Conservation (phyloP, 2,329 filamentous ascomycete genomes). For the Botrytis tulipae region DNA sequence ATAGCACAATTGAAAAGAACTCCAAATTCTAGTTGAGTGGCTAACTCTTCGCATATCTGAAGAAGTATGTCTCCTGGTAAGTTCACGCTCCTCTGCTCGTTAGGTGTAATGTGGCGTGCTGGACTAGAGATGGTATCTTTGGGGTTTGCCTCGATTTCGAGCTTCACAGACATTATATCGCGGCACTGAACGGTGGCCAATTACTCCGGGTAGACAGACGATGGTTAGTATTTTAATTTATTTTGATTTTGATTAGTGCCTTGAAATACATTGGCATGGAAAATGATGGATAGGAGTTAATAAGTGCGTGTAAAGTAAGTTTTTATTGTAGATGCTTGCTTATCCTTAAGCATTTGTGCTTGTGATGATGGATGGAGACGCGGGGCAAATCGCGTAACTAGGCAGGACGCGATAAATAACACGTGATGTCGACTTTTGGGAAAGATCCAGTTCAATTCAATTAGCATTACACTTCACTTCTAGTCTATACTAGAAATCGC, state of each 20-base stretch:
- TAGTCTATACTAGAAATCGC: not conserved
- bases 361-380: not conserved
- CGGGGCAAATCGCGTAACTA: constrained; percentile 10
- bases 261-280: not conserved
- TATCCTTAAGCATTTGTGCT: not conserved
- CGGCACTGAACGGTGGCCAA: not conserved
- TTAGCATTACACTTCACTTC: not conserved
- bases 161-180: constrained; percentile 9
- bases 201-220: not conserved
- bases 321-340: not conserved
- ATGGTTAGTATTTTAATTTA: not conserved
- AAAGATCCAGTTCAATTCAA: not conserved
- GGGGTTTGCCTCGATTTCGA: not conserved
- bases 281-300: not conserved
- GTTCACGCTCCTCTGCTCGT: constrained; percentile 31
- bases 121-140: not conserved
- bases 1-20: constrained; percentile 60
- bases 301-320: not conserved
- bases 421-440: not conserved
- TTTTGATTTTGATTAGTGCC: not conserved
- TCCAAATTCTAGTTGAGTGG: constrained; percentile 53
- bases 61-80: constrained; percentile 53
- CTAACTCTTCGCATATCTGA: constrained; percentile 59
- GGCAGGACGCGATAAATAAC: not conserved
- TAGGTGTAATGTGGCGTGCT: not conserved